Base-by-base conservation (phyloP, 108 stramenopile genomes). In the Skeletonema menzelii region DNA sequence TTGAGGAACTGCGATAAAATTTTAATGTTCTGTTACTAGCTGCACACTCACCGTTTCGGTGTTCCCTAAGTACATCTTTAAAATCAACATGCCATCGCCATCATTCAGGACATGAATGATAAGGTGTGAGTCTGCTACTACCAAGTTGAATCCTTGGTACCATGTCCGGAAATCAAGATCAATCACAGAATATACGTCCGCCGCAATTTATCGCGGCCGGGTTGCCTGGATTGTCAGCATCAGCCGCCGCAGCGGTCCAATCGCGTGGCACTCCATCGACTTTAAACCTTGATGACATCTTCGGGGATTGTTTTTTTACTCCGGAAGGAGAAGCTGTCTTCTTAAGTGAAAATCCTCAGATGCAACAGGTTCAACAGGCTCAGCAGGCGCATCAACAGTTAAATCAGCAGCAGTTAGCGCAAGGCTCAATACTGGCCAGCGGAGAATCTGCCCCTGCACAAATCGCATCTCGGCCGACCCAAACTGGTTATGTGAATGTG, bases 301-400 rank as follows among this genome's bases (percentile, higher is more conserved):
- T 96, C 72, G 91, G 91, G 32, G 95, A 96, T 67, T 91, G 91
- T 70, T 88, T 92, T 76, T 96, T 96, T 75, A 93, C 92, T 6
- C 92, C 91, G 5, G 91, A 93, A 17, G 95, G 95, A 26, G 92
- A 96, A 46, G 84, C 91, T 12, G 90, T 92, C 64, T 95, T 95
- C 76, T 47, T 90, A 67, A 84, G 80, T 53, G 90, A 92, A 57
- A 75, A 89, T 34, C 80, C 82, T 56, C 69, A 67, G 63, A 74
- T 17, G 80, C 67, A n/a, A 63, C 59, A 27, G 73, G 24, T 58
- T 61, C 77, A 11, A 42, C 82, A 10, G 35, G 81, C 34, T 42
- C 72, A 79, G 65, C 69, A 66, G 56, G 38, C 58, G 42, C 89
- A 59, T 71, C 88, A 61, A 83, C 77, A 62, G 47, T 66, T 49